Evolutionary conservation across 139 green algal species (phyloP).

Genomic region (Closterium sp.): DNA sequence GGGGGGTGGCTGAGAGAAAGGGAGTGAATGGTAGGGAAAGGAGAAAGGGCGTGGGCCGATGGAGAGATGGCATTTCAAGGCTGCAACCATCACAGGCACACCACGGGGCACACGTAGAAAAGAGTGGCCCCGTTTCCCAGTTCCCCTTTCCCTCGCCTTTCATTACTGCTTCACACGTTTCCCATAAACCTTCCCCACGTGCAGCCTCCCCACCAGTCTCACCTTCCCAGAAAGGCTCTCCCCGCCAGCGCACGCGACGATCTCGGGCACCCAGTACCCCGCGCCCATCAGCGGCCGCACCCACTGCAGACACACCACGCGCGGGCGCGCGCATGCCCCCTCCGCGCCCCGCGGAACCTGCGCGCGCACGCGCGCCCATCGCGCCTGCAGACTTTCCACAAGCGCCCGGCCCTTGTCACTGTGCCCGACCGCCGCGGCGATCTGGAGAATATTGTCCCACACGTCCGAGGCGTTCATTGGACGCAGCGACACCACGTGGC

Average conservation of each 20-base stretch:
- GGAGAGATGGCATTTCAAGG: background rate
- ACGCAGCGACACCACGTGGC: slow-evolving; percentile 17
- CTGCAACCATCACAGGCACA: slow-evolving; percentile 45
- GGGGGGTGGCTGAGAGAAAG: no score
- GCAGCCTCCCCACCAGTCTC: background rate
- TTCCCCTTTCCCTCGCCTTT: background rate
- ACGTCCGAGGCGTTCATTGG: slow-evolving; percentile 38
- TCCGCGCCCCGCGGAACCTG: slow-evolving; percentile 11
- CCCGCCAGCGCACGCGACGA: slow-evolving; percentile 38
- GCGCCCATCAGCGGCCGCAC: slow-evolving; percentile 46
- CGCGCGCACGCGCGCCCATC: slow-evolving; percentile 8
- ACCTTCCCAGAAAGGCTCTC: slow-evolving; percentile 13
- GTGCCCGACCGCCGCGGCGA: slow-evolving; percentile 37
- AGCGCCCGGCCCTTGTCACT: slow-evolving; percentile 26
- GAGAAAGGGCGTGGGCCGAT: no score
- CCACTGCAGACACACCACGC: slow-evolving; percentile 48
- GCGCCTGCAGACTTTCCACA: slow-evolving; percentile 5
- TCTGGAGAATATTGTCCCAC: slow-evolving; percentile 41
- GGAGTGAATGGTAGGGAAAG: no score
- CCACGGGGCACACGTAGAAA: background rate
- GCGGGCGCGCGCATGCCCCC: background rate
- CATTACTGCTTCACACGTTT: background rate
- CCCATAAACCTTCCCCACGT: no score
- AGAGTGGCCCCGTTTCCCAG: background rate
- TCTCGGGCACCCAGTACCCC: slow-evolving; percentile 51